These are phyloP conservation scores for Lentinula edodes DNA, from an alignment of 768 basidiomycete genomes.

Conservation along the genomic window DNA sequence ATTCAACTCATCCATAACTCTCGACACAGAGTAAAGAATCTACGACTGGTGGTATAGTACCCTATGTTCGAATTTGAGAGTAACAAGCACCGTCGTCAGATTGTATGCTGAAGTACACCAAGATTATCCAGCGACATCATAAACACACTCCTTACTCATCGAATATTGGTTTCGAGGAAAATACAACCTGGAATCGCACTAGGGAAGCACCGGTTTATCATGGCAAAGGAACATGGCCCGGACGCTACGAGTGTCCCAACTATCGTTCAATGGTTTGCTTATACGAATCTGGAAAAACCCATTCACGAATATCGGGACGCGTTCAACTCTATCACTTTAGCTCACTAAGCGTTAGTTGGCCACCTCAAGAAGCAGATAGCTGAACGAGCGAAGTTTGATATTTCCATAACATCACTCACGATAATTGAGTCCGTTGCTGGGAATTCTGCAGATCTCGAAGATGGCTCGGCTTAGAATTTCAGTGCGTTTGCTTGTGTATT, in stretches of 20 bases:
- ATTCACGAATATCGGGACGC: constrained; percentile 38
- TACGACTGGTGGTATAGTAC: constrained; percentile 54
- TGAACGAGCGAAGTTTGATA: constrained; percentile 35
- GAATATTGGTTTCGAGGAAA: constrained; percentile 46
- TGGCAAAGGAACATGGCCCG: constrained; percentile 8
- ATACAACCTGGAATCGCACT: constrained; percentile 37
- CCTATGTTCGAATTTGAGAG: constrained; percentile 38
- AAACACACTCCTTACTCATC: constrained; percentile 47
- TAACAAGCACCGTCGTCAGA: constrained; percentile 31
- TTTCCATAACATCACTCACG: constrained; percentile 44
- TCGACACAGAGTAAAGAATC: constrained; percentile 33
- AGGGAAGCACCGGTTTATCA: constrained; percentile 31
- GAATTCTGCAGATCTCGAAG: constrained; percentile 40
- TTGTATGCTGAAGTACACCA: constrained; percentile 44
- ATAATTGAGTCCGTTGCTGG: constrained; percentile 43
- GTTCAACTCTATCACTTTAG: constrained; percentile 37
- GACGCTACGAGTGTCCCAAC: neutral
- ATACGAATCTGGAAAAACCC: constrained; percentile 31
- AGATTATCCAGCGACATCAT: constrained; percentile 48
- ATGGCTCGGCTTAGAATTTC: constrained; percentile 56
- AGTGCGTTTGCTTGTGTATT: constrained; percentile 3
- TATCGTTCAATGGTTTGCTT: constrained; percentile 36
- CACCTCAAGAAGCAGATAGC: constrained; percentile 32
- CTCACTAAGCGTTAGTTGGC: constrained; percentile 29
- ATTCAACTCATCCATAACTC: constrained; percentile 34